Base-by-base conservation (phyloP, 2,329 filamentous ascomycete species). In the Cytospora chrysosperma region DNA sequence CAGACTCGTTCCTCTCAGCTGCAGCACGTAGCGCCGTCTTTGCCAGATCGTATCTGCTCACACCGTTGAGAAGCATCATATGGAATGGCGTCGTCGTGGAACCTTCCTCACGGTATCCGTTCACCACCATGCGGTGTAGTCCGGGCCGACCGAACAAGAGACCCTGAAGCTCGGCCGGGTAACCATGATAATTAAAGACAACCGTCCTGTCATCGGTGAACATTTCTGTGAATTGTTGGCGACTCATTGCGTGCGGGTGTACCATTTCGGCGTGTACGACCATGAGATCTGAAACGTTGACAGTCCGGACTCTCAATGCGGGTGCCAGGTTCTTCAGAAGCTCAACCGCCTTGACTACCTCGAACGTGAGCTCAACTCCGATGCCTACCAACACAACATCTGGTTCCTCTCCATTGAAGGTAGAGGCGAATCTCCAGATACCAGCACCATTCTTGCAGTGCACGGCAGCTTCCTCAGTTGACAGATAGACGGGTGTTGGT, bases 161-260 rank as follows among this genome's bases (percentile, higher is more conserved):
- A 0, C 86, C 86, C 64, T 84, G 81, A 61, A 90, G 72, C 70
- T 89, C 86, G 1, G 80, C 78, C 5, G 79, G 73, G 68, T 90
- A 89, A 13, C 87, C 87, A 68, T 90, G 87, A 69, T 89, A 90
- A 72, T 89, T 89, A 75, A 90, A 87, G 70, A 85, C 81, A 7
- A 89, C 77, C 0, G 80, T 79, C 27, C 72, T 76, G 67, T 88
- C 81, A 0, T 73, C 62, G 0, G 86, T 88, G 70, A 89, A 89
- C 37, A 88, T 73, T 4, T 79, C 75, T 26, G 78, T 71, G 68
- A 88, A 90, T 0, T 77, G 78, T 1, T 81, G 75, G 4, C 75
- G 73, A 0, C 75, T 78, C 43, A 90, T 74, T 0, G 84, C 78
- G 68, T 89, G 86, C 0, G 86, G 86, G 66, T 90, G 87, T 1